phyloP scores from a whole-genome alignment of 805 yeast genomes.

The Dipodascus geniculatus region DNA sequence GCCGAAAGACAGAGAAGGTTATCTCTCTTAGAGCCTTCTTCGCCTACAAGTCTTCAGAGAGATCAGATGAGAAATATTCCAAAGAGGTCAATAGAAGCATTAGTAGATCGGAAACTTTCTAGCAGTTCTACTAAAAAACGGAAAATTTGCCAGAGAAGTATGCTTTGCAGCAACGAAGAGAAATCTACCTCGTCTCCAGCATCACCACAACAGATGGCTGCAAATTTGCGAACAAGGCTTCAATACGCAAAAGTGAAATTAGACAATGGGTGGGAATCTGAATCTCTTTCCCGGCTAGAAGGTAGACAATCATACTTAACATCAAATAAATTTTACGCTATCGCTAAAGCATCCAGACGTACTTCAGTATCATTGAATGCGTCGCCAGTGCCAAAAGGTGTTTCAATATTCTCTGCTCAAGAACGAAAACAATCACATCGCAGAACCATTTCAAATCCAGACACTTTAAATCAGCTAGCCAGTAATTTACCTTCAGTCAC shows the following conservation, averaged over 20 bases:
- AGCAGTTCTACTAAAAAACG: neutral
- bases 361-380: neutral
- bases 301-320: neutral
- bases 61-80: neutral
- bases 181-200: neutral
- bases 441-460: neutral
- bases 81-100: neutral
- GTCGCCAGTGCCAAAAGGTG: neutral
- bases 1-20: neutral
- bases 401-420: neutral
- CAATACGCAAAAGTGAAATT: conserved; percentile 12
- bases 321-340: neutral
- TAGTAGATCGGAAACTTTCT: neutral
- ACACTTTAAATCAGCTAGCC: neutral
- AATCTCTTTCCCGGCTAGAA: conserved; percentile 3
- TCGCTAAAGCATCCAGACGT: neutral
- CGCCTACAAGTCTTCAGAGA: neutral
- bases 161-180: neutral
- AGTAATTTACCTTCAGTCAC: neutral
- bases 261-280: conserved; percentile 11
- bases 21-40: neutral
- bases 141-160: neutral
- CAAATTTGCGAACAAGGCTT: conserved; percentile 13
- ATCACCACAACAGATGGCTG: conserved; percentile 27
- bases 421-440: neutral